Evolutionary conservation across 2,329 filamentous ascomycete species (phyloP).

Genomic region (Leptosphaerulina australis): DNA sequence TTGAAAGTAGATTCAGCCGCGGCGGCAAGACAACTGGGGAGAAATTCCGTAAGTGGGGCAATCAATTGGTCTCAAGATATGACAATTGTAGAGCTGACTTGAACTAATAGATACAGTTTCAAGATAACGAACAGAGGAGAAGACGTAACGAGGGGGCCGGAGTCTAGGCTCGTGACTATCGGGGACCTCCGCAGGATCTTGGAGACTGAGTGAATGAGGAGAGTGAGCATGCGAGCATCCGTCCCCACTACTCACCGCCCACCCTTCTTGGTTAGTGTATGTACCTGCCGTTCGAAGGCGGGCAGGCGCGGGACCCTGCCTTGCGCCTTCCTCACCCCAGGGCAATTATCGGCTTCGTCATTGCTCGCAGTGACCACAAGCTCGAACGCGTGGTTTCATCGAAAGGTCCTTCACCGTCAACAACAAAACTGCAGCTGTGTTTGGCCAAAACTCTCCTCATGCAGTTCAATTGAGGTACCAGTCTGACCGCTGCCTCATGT

Average conservation of each 20-base stretch:
- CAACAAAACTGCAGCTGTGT: neutral
- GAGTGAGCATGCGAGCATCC: conserved; percentile 6
- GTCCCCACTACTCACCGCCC: conserved; percentile 28
- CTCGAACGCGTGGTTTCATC: neutral
- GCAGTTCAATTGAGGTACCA: neutral
- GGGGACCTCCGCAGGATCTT: conserved; percentile 37
- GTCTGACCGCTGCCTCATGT: conserved; percentile 10
- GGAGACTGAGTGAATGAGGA: conserved; percentile 24
- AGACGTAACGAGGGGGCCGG: conserved; percentile 22
- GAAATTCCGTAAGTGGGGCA: conserved; percentile 19
- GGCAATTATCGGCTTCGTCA: conserved; percentile 30
- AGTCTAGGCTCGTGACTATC: conserved; percentile 43
- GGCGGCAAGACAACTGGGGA: conserved; percentile 17
- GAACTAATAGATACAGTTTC: conserved; percentile 22
- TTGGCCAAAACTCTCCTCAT: neutral
- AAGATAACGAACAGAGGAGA: conserved; percentile 30
- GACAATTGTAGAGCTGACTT: conserved; percentile 17
- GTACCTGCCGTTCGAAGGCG: conserved; percentile 5
- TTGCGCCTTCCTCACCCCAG: conserved; percentile 15
- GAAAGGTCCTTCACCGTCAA: conserved; percentile 17
- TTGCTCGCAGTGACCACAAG: conserved; percentile 8
- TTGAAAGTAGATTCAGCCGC: conserved; percentile 16
- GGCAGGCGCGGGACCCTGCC: conserved; percentile 23
- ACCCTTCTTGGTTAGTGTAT: conserved; percentile 28
- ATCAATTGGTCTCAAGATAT: conserved; percentile 18